Percentiles rank a stretch among this genome's conserved stretches.
Evolutionary conservation across 179 eudicot species (phyloP).

Genomic region (Drosera spatulata): DNA sequence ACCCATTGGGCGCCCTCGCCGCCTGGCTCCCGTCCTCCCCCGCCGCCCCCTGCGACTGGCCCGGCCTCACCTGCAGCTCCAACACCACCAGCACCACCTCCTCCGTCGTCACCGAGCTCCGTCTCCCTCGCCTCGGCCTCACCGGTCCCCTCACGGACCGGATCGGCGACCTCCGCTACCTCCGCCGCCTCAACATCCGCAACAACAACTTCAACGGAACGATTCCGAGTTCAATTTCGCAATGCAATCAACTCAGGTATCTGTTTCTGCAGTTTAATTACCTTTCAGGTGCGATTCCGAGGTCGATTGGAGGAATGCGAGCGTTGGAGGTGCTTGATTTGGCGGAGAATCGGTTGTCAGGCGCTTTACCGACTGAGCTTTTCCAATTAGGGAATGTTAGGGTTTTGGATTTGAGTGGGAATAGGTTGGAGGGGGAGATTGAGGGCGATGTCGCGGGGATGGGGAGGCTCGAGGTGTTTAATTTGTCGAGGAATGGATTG

Average conservation of each 20-base stretch:
- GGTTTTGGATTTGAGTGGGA: constrained; percentile 37
- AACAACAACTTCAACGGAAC: constrained; percentile 34
- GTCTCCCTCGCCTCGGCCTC: constrained; percentile 44
- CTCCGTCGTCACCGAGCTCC: constrained; percentile 32
- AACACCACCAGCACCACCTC: no score
- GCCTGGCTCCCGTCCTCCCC: constrained; percentile 41
- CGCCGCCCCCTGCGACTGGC: constrained; percentile 69
- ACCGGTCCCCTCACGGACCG: constrained; percentile 30
- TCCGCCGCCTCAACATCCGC: constrained; percentile 43
- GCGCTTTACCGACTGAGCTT: constrained; percentile 17
- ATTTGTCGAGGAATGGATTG: constrained; percentile 32
- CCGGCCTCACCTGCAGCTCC: constrained; percentile 47
- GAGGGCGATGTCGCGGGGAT: constrained; percentile 18
- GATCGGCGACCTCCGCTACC: constrained; percentile 25
- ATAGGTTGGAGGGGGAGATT: constrained; percentile 42
- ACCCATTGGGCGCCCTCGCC: constrained; percentile 46
- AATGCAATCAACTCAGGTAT: constrained; percentile 18
- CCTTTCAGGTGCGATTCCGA: constrained; percentile 38
- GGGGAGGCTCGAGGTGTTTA: constrained; percentile 19
- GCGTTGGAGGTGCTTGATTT: constrained; percentile 29
- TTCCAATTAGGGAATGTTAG: constrained; percentile 27
- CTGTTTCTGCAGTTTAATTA: constrained; percentile 46
- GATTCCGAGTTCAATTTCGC: constrained; percentile 19
- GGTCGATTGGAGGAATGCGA: constrained; percentile 19
- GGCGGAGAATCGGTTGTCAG: constrained; percentile 34